A percentile compares a stretch with the other conserved stretches of the same genome.
Conservation (phyloP, 179 eudicot genomes). For the Silene noctiflora region DNA sequence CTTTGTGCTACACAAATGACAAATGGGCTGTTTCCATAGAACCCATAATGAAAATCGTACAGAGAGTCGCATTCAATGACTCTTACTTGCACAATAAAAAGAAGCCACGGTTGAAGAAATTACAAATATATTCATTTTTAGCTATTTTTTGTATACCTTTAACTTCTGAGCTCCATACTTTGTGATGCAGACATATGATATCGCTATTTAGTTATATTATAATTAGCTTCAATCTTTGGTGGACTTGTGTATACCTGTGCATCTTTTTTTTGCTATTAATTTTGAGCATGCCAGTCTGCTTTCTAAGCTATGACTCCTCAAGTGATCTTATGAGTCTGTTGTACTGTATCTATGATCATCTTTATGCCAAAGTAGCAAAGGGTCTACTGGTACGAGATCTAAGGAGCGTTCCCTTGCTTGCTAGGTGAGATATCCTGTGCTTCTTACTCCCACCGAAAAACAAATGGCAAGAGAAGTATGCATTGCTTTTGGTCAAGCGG, state of each 20-base stretch:
- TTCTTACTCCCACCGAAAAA: constrained; percentile 91
- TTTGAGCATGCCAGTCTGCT: not conserved
- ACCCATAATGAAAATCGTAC: not conserved
- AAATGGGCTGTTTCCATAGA: not conserved
- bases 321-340: not conserved
- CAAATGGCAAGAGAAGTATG: constrained; percentile 98
- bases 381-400: constrained; percentile 4
- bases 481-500: constrained; percentile 83
- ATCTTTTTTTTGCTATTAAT: not conserved
- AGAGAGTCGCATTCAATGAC: not conserved
- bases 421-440: constrained; percentile 97
- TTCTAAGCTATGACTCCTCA: not conserved
- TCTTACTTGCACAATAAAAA: not conserved
- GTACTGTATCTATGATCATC: not conserved
- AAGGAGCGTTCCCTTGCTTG: constrained; percentile 19
- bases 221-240: not conserved
- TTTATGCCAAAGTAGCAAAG: not conserved
- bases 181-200: not conserved
- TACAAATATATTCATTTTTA: not conserved
- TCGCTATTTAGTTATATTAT: too few species aligned
- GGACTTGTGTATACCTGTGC: not conserved
- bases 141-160: not conserved
- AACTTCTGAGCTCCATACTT: not conserved
- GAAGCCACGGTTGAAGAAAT: not conserved
- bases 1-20: not conserved